These are phyloP conservation scores for Eleusine coracana DNA, from an alignment of 176 grass and related monocot species.

Conservation along the genomic window DNA sequence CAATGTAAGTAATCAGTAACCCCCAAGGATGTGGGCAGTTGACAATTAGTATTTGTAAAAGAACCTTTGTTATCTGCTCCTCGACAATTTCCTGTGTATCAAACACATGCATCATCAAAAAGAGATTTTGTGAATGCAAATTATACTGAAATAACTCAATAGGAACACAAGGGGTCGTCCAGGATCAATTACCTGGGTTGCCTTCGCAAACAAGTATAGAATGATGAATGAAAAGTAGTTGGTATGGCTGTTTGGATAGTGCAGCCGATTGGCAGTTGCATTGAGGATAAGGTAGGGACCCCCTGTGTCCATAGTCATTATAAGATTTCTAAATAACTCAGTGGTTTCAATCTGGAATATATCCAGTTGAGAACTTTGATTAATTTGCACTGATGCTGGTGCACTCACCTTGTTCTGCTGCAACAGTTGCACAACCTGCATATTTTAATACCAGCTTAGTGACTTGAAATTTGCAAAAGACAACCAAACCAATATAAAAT, in stretches of 20 bases:
- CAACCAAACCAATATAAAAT: background rate
- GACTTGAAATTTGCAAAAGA: slow-evolving; percentile 8
- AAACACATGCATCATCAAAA: slow-evolving; percentile 6
- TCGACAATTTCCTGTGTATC: slow-evolving; percentile 78
- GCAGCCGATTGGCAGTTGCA: slow-evolving; percentile 86
- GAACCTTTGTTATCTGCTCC: slow-evolving; percentile 97
- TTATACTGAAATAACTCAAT: background rate
- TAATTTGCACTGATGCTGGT: slow-evolving; percentile 63
- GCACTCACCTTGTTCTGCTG: slow-evolving; percentile 66
- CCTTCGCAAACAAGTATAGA: slow-evolving; percentile 86
- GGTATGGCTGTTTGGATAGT: slow-evolving; percentile 95
- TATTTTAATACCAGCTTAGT: slow-evolving; percentile 20
- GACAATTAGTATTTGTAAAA: slow-evolving; percentile 89
- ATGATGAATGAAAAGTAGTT: slow-evolving; percentile 97
- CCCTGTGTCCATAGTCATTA: slow-evolving; percentile 88
- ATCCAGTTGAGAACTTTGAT: slow-evolving; percentile 62
- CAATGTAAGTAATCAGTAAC: slow-evolving; percentile 91
- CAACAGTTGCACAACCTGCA: slow-evolving; percentile 86
- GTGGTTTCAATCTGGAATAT: slow-evolving; percentile 83
- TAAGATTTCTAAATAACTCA: slow-evolving; percentile 79
- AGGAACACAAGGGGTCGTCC: background rate
- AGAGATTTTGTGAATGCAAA: slow-evolving; percentile 7
- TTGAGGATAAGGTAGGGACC: slow-evolving; percentile 87
- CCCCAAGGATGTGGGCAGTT: slow-evolving; percentile 98
- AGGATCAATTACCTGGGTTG: slow-evolving; percentile 53